phyloP scores from a whole-genome alignment of 2,329 filamentous ascomycete genomes.

The Kalaharituber pfeilii region DNA sequence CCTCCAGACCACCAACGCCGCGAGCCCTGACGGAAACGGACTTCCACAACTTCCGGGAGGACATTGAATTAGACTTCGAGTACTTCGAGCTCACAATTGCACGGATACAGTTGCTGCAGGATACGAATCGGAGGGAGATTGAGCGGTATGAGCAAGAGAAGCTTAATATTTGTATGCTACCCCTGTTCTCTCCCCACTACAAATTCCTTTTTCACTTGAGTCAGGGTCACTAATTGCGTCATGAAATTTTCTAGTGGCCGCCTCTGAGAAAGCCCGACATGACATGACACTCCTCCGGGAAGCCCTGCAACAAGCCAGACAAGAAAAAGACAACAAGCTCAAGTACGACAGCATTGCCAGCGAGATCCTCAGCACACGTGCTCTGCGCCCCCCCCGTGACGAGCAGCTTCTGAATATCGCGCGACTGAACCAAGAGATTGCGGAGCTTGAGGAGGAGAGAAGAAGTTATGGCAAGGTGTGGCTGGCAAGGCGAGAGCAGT shows the following conservation, averaged over 20 bases:
- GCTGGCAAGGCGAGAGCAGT: slow-evolving; percentile 19
- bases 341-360: slow-evolving; percentile 22
- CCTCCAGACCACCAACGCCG: neutral
- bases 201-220: neutral
- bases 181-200: neutral
- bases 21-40: slow-evolving; percentile 4
- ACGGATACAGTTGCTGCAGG: slow-evolving; percentile 20
- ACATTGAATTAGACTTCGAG: slow-evolving; percentile 21
- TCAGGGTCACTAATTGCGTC: neutral
- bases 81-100: slow-evolving; percentile 20
- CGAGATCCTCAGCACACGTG: slow-evolving; percentile 20
- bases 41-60: slow-evolving; percentile 14
- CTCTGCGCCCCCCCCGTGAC: slow-evolving; percentile 21
- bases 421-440: slow-evolving; percentile 21
- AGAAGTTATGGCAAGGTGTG: slow-evolving; percentile 21
- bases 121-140: slow-evolving; percentile 20
- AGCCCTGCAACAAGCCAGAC: slow-evolving; percentile 13
- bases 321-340: slow-evolving; percentile 20
- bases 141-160: slow-evolving; percentile 21
- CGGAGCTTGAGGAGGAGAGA: slow-evolving; percentile 19
- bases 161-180: slow-evolving; percentile 16
- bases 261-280: slow-evolving; percentile 16
- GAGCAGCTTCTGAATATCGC: slow-evolving; percentile 20
- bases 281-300: slow-evolving; percentile 19
- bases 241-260: slow-evolving; percentile 16